Evolutionary conservation across 2,329 filamentous ascomycete genomes (phyloP).

Genomic region (Pochonia chlamydosporia): DNA sequence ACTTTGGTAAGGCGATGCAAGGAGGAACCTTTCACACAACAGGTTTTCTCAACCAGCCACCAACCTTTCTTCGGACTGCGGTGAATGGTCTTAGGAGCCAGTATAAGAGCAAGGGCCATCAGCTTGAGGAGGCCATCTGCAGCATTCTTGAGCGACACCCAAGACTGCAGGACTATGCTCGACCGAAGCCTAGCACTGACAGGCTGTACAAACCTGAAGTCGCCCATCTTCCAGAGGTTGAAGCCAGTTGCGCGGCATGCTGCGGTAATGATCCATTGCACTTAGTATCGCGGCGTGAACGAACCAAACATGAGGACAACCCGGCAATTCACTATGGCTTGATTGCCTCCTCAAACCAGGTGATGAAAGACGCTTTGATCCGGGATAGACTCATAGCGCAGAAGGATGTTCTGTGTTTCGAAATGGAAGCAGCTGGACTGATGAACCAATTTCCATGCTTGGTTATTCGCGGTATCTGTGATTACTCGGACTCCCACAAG

Average conservation of each 20-base stretch:
- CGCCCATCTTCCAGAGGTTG: not conserved
- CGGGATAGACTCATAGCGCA: constrained; percentile 17
- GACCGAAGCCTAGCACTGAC: not conserved
- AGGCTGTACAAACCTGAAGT: not conserved
- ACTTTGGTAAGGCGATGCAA: constrained; percentile 16
- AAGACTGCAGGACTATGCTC: not conserved
- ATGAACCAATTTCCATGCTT: constrained; percentile 24
- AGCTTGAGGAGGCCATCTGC: constrained; percentile 2
- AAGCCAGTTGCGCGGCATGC: not conserved
- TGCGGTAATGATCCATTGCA: not conserved
- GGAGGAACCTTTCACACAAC: constrained; percentile 7
- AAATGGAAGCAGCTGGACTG: constrained; percentile 25
- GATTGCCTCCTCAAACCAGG: constrained; percentile 4
- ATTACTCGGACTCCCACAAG: constrained; percentile 29
- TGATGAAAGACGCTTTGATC: not conserved
- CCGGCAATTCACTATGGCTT: constrained; percentile 15
- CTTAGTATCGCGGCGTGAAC: not conserved
- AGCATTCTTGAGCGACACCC: not conserved
- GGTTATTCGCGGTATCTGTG: constrained; percentile 28
- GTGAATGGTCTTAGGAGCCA: not conserved
- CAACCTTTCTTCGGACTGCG: constrained; percentile 6
- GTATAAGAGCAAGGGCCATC: constrained; percentile 8
- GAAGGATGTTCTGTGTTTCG: constrained; percentile 10
- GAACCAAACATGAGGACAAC: constrained; percentile 1
- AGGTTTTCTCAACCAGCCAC: constrained; percentile 12